Base-by-base conservation (phyloP, 1,284 basidiomycete species). In the Malassezia caprae region DNA sequence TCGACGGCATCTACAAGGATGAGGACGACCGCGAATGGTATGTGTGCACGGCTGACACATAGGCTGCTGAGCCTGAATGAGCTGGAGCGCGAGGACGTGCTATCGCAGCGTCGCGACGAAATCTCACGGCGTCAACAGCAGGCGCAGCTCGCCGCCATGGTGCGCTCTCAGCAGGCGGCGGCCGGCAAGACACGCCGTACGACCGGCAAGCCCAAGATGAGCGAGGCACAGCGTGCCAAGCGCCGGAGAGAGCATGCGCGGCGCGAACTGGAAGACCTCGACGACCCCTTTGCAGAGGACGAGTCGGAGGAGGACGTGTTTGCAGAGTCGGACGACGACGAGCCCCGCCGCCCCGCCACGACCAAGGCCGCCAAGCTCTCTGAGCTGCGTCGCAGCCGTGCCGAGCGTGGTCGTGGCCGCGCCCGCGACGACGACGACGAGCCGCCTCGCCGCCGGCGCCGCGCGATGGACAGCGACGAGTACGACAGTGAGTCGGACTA, bases 1-100 rank as follows among this genome's bases (percentile, higher is more conserved):
- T 93, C 19, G 90, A 94, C 66, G 88, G 88, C 43, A 88, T 89
- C 75, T 96, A 88, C 73, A 81, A 82, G 55, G 83, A 90, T 67
- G 87, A 88, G 64, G 80, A 78, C 4, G 91, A 96, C 74, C 82
- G 86, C 68, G 81, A 85, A 62, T 77, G 80, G 87, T 89, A 76
- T 77, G 84, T 70, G 47, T 54, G 47, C 47, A 37, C 45, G 19
- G 27, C 23, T 15, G 24, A 44, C 47, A 24, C 8, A 15, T 70
- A 93, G 90, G 49, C 78, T 96, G 37, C 78, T 88, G 67, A 75
- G 78, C 27, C 80, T 93, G 80, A 82, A 85, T 35, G 90, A 96
- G 76, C 80, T 94, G 60, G 86, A 91, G 59, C 82, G 91, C 43
- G 90, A 96, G 75, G 83, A 83, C 24, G 85, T 89, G 49, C 80